Conservation (phyloP, 192 early-diverging fungal genomes). For the Mortierella hygrophila region DNA sequence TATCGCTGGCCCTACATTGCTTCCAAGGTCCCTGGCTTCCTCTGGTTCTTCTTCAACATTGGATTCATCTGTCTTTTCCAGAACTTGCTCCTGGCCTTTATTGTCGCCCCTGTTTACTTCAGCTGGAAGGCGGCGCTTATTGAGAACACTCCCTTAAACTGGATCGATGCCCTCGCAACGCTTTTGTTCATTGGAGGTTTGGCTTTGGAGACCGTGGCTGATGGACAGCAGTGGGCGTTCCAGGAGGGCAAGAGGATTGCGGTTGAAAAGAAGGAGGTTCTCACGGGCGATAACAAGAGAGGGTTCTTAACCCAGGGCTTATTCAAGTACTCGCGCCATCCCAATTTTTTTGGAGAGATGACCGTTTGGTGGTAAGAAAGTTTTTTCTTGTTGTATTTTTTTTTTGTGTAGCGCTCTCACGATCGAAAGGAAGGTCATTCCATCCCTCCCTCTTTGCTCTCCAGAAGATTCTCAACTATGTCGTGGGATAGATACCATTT, state of each 20-base stretch:
- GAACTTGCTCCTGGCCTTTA: conserved; percentile 71
- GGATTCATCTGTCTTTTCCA: conserved; percentile 84
- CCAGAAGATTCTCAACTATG: background rate
- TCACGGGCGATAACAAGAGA: conserved; percentile 60
- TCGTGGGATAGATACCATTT: background rate
- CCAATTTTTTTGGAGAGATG: conserved; percentile 89
- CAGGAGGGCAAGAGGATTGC: conserved; percentile 67
- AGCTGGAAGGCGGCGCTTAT: conserved; percentile 35
- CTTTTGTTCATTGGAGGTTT: conserved; percentile 63
- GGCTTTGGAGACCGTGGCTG: conserved; percentile 76
- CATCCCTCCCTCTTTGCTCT: background rate
- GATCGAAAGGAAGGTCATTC: background rate
- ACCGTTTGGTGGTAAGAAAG: conserved; percentile 67
- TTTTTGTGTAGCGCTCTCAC: background rate
- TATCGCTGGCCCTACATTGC: conserved; percentile 78
- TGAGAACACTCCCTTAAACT: conserved; percentile 37
- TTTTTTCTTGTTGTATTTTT: conserved; percentile 15
- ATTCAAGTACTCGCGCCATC: conserved; percentile 82
- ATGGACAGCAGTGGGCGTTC: conserved; percentile 87
- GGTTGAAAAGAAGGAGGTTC: conserved; percentile 31
- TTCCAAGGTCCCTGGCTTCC: background rate
- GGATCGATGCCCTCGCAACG: conserved; percentile 61
- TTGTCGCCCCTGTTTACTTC: conserved; percentile 67
- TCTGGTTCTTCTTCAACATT: conserved; percentile 71
- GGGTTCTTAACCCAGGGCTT: conserved; percentile 85